phyloP scores from a whole-genome alignment of 495 filamentous ascomycete genomes.

The Venustampulla echinocandica region DNA sequence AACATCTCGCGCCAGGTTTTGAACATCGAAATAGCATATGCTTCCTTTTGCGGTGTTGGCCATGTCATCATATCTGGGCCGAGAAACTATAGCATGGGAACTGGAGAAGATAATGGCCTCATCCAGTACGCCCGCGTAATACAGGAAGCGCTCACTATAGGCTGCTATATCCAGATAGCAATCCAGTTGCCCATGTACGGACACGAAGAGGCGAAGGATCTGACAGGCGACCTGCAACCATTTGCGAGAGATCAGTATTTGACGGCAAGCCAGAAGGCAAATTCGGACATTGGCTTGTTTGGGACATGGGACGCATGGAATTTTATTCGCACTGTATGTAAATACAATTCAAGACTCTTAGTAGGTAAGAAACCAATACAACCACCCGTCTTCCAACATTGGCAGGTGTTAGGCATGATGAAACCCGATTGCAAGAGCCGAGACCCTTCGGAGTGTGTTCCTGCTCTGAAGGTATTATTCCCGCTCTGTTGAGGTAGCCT shows the following conservation, averaged over 20 bases:
- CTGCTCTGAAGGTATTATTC: slow-evolving; percentile 27
- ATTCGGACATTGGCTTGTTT: slow-evolving; percentile 50
- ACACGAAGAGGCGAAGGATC: slow-evolving; percentile 38
- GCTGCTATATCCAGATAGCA: slow-evolving; percentile 67
- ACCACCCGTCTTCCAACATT: slow-evolving; percentile 12
- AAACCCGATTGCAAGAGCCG: slow-evolving; percentile 8
- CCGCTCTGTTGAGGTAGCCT: slow-evolving; percentile 8
- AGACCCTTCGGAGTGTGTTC: slow-evolving; percentile 17
- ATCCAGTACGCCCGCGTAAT: slow-evolving; percentile 79
- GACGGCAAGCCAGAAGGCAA: slow-evolving; percentile 22
- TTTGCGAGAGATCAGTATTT: slow-evolving; percentile 37
- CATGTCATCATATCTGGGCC: slow-evolving; percentile 79
- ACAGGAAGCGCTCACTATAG: slow-evolving; percentile 64
- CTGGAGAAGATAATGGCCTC: slow-evolving; percentile 30
- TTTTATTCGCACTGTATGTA: slow-evolving; percentile 74
- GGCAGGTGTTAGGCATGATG: slow-evolving; percentile 9
- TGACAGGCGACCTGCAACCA: slow-evolving; percentile 48
- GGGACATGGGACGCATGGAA: slow-evolving; percentile 93
- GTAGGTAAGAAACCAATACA: slow-evolving; percentile 61
- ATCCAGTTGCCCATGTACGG: slow-evolving; percentile 76
- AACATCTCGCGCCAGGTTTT: slow-evolving; percentile 82
- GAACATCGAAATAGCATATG: slow-evolving; percentile 85
- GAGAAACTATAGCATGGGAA: slow-evolving; percentile 34
- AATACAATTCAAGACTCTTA: slow-evolving; percentile 70
- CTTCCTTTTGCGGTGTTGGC: slow-evolving; percentile 82